These are phyloP conservation scores for Starmerella roubikii DNA, from an alignment of 805 yeast species.

Conservation along the genomic window DNA sequence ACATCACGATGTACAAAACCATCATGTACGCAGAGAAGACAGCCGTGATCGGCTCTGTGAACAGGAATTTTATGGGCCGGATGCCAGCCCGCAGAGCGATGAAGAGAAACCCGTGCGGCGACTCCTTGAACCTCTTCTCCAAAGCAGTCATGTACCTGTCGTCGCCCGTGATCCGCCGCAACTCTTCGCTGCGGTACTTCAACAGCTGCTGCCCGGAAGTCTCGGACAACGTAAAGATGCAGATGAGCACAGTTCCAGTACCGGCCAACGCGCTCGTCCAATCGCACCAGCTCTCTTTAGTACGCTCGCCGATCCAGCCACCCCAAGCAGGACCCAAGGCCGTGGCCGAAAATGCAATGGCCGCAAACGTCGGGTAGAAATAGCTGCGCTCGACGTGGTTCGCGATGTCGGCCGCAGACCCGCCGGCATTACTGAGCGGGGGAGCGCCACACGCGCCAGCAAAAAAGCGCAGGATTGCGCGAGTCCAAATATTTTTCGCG, in stretches of 20 bases:
- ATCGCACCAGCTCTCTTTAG: constrained; percentile 27
- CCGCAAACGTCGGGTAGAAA: too few species aligned
- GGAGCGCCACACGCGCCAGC: constrained; percentile 69
- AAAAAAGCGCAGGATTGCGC: constrained; percentile 54
- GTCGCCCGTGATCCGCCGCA: constrained; percentile 37
- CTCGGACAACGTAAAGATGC: constrained; percentile 50
- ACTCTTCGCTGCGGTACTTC: constrained; percentile 45
- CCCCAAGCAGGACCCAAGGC: too few species aligned
- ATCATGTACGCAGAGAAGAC: constrained; percentile 54
- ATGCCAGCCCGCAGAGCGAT: constrained; percentile 35
- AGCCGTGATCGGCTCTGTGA: constrained; percentile 42
- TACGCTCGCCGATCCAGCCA: not conserved
- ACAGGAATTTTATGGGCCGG: constrained; percentile 38
- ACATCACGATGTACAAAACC: constrained; percentile 63
- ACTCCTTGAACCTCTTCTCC: constrained; percentile 27
- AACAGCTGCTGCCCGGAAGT: constrained; percentile 75
- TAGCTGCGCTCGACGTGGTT: constrained; percentile 30
- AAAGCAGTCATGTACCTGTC: constrained; percentile 29
- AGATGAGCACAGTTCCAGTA: not conserved
- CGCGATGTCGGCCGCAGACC: constrained; percentile 59
- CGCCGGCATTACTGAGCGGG: constrained; percentile 42
- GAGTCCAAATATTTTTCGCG: constrained; percentile 17
- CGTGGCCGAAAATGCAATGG: too few species aligned
- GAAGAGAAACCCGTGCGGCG: not conserved
- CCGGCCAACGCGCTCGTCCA: constrained; percentile 8